Conservation (phyloP, 2,329 filamentous ascomycete species). For the Epichloe aotearoae region DNA sequence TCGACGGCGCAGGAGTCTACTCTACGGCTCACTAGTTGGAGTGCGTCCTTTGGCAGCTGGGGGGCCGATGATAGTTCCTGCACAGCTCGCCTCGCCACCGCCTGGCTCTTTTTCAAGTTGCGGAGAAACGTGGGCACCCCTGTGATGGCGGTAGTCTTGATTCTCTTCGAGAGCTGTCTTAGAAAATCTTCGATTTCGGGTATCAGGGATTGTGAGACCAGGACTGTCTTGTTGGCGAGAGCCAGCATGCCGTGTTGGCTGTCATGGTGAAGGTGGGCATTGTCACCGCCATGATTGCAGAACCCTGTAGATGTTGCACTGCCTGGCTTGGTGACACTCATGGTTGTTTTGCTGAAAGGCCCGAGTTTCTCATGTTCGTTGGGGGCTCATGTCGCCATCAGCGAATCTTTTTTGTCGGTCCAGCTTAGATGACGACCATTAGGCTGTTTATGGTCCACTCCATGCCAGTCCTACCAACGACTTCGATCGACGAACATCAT, state of each 20-base stretch:
- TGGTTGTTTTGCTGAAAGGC: not conserved
- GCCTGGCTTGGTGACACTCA: not conserved
- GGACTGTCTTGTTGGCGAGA: conserved; percentile 4
- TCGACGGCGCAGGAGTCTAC: conserved; percentile 14
- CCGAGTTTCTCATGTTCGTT: not conserved
- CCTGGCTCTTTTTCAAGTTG: conserved; percentile 9
- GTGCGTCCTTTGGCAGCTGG: conserved; percentile 2
- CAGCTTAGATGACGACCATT: not conserved
- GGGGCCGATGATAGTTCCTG: conserved; percentile 5
- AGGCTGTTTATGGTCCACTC: not conserved
- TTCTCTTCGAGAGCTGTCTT: conserved; percentile 2
- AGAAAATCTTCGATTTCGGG: conserved; percentile 11
- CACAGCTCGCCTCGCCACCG: conserved; percentile 5
- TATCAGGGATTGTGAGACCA: conserved; percentile 4
- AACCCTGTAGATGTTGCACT: not conserved
- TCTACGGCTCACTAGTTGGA: conserved; percentile 8
- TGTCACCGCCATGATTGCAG: not conserved
- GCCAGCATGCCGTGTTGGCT: conserved; percentile 3
- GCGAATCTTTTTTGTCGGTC: not conserved
- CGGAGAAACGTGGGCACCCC: conserved; percentile 11
- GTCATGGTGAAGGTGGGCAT: not conserved
- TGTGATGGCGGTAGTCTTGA: conserved; percentile 7
- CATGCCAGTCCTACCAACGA: not conserved
- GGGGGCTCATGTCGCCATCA: not conserved
- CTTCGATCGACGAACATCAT: not conserved